Evolutionary conservation across 2,329 filamentous ascomycete genomes (phyloP), one percentile per base, ranked within the genome.

Genomic region (Diaporthe batatas): DNA sequence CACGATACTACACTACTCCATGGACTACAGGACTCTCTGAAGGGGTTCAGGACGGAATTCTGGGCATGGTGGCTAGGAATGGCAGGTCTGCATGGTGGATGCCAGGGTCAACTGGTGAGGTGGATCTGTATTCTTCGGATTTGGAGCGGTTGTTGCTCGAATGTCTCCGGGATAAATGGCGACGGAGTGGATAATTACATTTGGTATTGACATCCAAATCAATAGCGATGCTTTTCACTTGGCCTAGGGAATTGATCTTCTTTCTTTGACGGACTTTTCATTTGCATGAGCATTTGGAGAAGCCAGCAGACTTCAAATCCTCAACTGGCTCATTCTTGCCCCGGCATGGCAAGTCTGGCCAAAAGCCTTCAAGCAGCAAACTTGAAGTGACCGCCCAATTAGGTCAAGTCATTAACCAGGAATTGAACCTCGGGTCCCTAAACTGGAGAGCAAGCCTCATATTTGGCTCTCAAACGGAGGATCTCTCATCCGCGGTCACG

Each of bases 161-260:
- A 18, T 36, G 25, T 8, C 2, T 8, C 1, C 7, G 23, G 2
- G 0, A n/a, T 14, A 12, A 1, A 12, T 6, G 18, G 21, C 0
- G 6, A 49, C 7, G 6, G 6, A 3, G 21, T 36, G 8, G 7
- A 23, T 21, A n/a, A n/a, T n/a, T n/a, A 53, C n/a, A 6, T 29
- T 53, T 53, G 32, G 36, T 23, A 14, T 14, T 36, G 8, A 14
- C 18, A n/a, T 2, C 16, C n/a, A 8, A 67, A 53, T 10, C 14
- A 67, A 25, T 14, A 29, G 62, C 47, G 62, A 29, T 49, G 59
- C n/a, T 34, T 64, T 64, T 51, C n/a, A 51, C 44, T n/a, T 32
- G n/a, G 6, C 10, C 18, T 18, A 21, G 2, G 2, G 3, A 2
- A 6, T n/a, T 6, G 8, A 6, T 36, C 2, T 5, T 36, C 21